Percentiles rank a stretch among this genome's conserved stretches.
phyloP scores from a whole-genome alignment of 2,329 filamentous ascomycete genomes.

The Sclerotinia borealis region DNA sequence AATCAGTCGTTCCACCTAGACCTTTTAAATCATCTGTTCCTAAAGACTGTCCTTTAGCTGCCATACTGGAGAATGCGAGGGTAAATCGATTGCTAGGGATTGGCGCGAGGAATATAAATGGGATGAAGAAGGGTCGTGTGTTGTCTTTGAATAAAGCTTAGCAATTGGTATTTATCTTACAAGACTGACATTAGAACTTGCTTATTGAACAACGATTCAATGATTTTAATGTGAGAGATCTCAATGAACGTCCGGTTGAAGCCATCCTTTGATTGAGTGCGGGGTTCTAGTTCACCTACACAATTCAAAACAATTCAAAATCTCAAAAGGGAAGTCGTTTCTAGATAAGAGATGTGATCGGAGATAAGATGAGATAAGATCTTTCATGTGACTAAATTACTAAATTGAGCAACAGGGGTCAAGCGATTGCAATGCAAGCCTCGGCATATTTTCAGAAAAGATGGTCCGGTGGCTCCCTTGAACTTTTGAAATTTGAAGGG shows the following conservation, averaged over 20 bases:
- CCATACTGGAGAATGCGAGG: neutral
- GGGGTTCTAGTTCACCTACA: neutral
- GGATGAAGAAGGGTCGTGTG: neutral
- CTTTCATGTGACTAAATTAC: neutral
- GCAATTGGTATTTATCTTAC: neutral
- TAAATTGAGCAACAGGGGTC: neutral
- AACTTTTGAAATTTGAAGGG: neutral
- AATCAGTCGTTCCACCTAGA: constrained; percentile 16
- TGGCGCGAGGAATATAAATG: neutral
- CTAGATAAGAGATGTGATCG: neutral
- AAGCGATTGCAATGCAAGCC: neutral
- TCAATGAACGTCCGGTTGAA: neutral
- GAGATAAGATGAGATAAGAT: neutral
- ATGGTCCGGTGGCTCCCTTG: neutral
- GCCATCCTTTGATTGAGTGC: neutral
- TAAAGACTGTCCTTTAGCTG: neutral
- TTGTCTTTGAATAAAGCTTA: constrained; percentile 6
- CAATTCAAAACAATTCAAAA: neutral
- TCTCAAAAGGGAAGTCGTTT: constrained; percentile 2
- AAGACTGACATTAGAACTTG: neutral
- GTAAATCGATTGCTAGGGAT: neutral
- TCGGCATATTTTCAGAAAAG: neutral
- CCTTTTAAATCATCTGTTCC: constrained; percentile 10
- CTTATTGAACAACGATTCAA: neutral
- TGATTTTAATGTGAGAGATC: neutral